Evolutionary conservation across 495 filamentous ascomycete genomes (phyloP), one percentile per base, ranked within the genome.

Genomic region (Astrothelium subdiscretum): DNA sequence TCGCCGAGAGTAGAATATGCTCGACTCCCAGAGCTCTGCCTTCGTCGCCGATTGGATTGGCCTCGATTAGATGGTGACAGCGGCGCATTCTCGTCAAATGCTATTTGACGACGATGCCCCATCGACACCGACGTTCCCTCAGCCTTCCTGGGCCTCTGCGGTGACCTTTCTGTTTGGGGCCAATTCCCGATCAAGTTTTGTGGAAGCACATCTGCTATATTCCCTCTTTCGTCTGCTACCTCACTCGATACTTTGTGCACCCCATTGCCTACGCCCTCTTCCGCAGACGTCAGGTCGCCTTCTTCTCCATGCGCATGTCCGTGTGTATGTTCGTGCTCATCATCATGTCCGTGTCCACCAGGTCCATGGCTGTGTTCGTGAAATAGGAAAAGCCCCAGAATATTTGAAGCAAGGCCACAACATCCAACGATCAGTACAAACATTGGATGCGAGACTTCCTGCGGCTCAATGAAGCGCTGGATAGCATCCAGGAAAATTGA

Each of bases 401-500:
- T 83, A 65, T 98, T 98, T 13, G 90, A 96, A 3, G 83, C 75
- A n/a, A 98, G 80, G 18, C 94, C 94, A 59, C 87, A 79, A 63
- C 81, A 92, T 5, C 94, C 94, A 31, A 75, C 71, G 38, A 75
- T 73, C n/a, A 75, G 59, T 0, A 75, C 90, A 18, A 98, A 78
- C 67, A 85, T 81, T 0, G 94, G 89, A 62, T 92, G 88, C 57
- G 79, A 78, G 67, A 98, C 90, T 68, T 85, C 82, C 68, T 90
- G 91, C 6, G 91, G 90, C 67, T 97, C 89, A 66, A 97, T 78
- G 69, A 97, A 85, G 65, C 94, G 83, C 63, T 91, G 88, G 38
- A 96, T 80, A 12, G 94, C 94, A 72, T 98, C 94, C 60, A 98
- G 81, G 70, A 97, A 90, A 68, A 98, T 98, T 2, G 92, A 91